Evolutionary conservation across 1,284 basidiomycete species (phyloP).

Genomic region (Cryptococcus jaspeensis): DNA sequence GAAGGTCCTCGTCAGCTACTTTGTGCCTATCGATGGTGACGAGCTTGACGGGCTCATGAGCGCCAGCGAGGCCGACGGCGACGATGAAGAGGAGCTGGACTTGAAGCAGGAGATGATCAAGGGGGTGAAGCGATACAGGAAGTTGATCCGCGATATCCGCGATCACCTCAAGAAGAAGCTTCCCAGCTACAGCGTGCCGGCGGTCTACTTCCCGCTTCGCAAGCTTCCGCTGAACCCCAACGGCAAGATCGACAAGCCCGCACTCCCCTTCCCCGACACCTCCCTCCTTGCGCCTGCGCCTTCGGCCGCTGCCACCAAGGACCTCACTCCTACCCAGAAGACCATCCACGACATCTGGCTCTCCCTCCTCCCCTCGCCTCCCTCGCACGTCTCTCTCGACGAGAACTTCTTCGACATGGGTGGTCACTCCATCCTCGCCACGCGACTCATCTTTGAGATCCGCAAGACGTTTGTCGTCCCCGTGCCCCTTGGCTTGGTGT

Average conservation of each 20-base stretch:
- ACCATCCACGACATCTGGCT: constrained; percentile 81
- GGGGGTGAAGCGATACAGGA: constrained; percentile 77
- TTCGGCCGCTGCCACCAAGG: constrained; percentile 38
- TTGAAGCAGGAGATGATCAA: constrained; percentile 59
- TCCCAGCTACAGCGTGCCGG: constrained; percentile 87
- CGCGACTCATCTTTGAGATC: constrained; percentile 94
- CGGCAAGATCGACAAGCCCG: constrained; percentile 98
- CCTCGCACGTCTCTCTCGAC: constrained; percentile 75
- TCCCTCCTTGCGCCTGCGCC: constrained; percentile 62
- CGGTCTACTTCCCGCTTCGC: constrained; percentile 89
- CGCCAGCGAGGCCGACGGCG: constrained; percentile 60
- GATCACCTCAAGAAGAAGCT: constrained; percentile 97
- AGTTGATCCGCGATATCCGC: constrained; percentile 88
- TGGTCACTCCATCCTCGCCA: constrained; percentile 97
- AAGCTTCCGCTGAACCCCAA: constrained; percentile 99
- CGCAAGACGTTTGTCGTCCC: constrained; percentile 89
- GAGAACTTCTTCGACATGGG: constrained; percentile 99
- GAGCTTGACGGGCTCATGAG: constrained; percentile 72
- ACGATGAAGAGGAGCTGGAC: constrained; percentile 55
- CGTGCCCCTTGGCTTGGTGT: constrained; percentile 88
- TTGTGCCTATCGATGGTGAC: constrained; percentile 80
- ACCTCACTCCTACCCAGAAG: constrained; percentile 70
- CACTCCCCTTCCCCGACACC: constrained; percentile 97
- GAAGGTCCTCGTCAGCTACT: constrained; percentile 97
- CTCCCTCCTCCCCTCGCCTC: constrained; percentile 75